A percentile compares a stretch with the other conserved stretches of the same genome.
These are phyloP conservation scores for Fagopyrum homotropicum DNA, from an alignment of 148 eudicot species.

Conservation along the genomic window DNA sequence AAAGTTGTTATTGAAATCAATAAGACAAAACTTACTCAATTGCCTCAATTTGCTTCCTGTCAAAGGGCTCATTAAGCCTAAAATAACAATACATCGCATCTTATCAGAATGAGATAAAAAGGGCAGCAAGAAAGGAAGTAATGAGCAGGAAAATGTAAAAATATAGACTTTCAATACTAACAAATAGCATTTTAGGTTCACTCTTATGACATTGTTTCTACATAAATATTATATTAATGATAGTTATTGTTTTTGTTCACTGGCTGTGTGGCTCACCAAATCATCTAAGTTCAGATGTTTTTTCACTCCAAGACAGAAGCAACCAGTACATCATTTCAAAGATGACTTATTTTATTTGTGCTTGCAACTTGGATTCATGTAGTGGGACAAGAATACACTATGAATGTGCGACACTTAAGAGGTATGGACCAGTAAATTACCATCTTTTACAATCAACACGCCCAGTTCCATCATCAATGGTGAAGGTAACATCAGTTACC, in stretches of 20 bases:
- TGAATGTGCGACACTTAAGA: not conserved
- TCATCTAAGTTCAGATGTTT: not conserved
- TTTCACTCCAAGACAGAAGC: not conserved
- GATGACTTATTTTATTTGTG: not conserved
- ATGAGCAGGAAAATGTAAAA: not conserved
- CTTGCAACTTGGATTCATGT: not conserved
- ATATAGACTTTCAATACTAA: not conserved
- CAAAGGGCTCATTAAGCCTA: constrained; percentile 78
- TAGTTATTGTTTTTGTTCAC: not conserved
- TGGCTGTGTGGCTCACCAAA: not conserved
- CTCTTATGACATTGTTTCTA: not conserved
- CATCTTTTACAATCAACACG: constrained; percentile 54
- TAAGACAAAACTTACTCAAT: constrained; percentile 38
- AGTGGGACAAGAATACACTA: not conserved
- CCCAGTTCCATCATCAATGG: constrained; percentile 61
- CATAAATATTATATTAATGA: not conserved
- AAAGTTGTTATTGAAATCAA: not conserved
- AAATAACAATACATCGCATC: not conserved
- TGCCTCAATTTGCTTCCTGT: constrained; percentile 65
- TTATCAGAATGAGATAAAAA: not conserved
- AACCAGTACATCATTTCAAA: not conserved
- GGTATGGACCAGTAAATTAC: constrained; percentile 20
- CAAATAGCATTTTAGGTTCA: not conserved
- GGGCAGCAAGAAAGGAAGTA: not conserved
- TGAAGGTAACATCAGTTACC: constrained; percentile 49